phyloP scores from a whole-genome alignment of 805 yeast genomes.

The Nakazawaea wyomingensis region DNA sequence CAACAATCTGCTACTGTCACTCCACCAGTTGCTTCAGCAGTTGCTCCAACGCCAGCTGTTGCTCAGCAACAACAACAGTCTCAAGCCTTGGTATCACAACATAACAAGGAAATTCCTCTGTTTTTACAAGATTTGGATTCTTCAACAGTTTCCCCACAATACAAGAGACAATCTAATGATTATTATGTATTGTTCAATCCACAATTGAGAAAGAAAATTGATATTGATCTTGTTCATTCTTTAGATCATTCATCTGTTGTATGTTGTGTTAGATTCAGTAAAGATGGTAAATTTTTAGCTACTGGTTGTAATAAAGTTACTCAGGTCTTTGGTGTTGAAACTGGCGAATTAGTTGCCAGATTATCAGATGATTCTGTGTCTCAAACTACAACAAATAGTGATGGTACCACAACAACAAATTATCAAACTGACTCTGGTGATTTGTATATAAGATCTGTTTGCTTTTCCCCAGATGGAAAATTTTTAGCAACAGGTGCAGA shows the following conservation, averaged over 20 bases:
- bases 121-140: constrained; percentile 77
- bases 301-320: constrained; percentile 97
- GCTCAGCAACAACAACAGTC: constrained; percentile 5
- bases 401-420: constrained; percentile 26
- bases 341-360: constrained; percentile 85
- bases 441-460: constrained; percentile 89
- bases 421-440: constrained; percentile 71
- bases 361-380: constrained; percentile 72
- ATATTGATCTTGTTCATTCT: constrained; percentile 84
- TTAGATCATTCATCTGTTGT: constrained; percentile 92
- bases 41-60: constrained; percentile 19
- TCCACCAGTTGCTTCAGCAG: constrained; percentile 17
- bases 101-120: constrained; percentile 76
- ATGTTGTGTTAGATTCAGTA: constrained; percentile 91
- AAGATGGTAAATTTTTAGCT: constrained; percentile 88
- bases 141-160: constrained; percentile 64
- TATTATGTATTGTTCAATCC: constrained; percentile 91
- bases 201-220: constrained; percentile 67
- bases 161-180: constrained; percentile 78
- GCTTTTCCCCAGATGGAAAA: constrained; percentile 94
- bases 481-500: constrained; percentile 92
- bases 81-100: constrained; percentile 41
- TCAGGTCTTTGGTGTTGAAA: constrained; percentile 86
- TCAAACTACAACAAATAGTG: constrained; percentile 28
- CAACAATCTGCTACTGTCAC: constrained; percentile 20